Base-by-base conservation (phyloP, 1,139 yeast genomes). In the Kurtzmaniella quercitrusa region DNA sequence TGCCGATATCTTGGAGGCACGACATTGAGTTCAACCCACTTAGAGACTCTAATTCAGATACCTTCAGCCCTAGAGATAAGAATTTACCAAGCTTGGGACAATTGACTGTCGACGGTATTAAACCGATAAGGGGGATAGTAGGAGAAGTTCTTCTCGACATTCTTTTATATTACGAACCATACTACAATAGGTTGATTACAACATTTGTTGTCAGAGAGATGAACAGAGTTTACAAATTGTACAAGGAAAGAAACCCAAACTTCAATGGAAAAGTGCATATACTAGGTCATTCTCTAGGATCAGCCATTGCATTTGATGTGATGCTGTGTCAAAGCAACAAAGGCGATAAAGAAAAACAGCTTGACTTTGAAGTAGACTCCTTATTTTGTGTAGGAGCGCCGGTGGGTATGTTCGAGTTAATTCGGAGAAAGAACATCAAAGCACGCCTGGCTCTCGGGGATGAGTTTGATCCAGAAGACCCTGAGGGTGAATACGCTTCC, bases 251-350 rank as follows among this genome's bases (percentile, higher is more conserved):
- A 46, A 85, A 91, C 54, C 96, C 96, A 0, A 66, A 75, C 15
- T 90, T 89, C 62, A 70, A 79, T 18, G 97, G 97, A 0, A 78
- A 82, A 48, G 82, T 90, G 0, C 90, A 91, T 54, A 61, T 93
- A 2, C 69, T 93, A 55, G 98, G 97, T 1, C 98, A 93, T 61
- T 90, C 97, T 0, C 65, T 93, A 23, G 98, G 98, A 0, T 85
- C 95, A 15, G 84, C 93, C 1, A 88, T 93, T 44, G 77, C 85
- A 1, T 80, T 88, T 52, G 98, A 93, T 60, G 70, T 93, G 34
- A 62, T 90, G 34, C 70, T 86, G 1, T 59, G 69, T 25, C 94
- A 85, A 57, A 79, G 81, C 1, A 60, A 63, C 39, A 50, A 39
- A 39, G 41, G 55, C 38, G 25, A 9, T 3, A 7, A 18, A n/a